These are phyloP conservation scores for Ogataea trehaloabstinens DNA, from an alignment of 805 yeast genomes.

Conservation along the genomic window DNA sequence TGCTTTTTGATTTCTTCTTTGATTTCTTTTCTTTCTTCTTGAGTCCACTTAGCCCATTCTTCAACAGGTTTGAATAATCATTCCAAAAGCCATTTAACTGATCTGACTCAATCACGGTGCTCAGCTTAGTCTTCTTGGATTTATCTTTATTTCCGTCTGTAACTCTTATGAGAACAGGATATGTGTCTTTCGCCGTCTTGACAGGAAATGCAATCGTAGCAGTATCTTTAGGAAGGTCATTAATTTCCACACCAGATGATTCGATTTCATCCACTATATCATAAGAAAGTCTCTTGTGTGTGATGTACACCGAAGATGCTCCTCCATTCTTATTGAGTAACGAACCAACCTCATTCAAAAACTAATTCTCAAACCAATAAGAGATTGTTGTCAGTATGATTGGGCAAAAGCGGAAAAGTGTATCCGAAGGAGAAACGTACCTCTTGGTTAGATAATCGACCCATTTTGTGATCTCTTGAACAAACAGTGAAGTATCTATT, in stretches of 20 bases:
- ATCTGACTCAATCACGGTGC: slow-evolving; percentile 67
- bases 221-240: slow-evolving; percentile 9
- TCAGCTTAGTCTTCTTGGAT: slow-evolving; percentile 53
- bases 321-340: slow-evolving; percentile 22
- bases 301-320: slow-evolving; percentile 53
- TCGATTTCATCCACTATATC: slow-evolving; percentile 20
- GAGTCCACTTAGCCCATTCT: slow-evolving; percentile 71
- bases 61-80: slow-evolving; percentile 66
- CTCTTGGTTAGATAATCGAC: slow-evolving; percentile 21
- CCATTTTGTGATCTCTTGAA: slow-evolving; percentile 10
- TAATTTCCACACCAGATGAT: slow-evolving; percentile 8
- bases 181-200: slow-evolving; percentile 31
- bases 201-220: slow-evolving; percentile 2
- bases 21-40: slow-evolving; percentile 75
- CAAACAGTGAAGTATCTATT: neutral
- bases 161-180: slow-evolving; percentile 67
- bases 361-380: too few species aligned
- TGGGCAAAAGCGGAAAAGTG: too few species aligned
- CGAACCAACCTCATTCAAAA: slow-evolving; percentile 22
- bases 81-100: slow-evolving; percentile 73
- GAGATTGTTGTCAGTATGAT: slow-evolving; percentile 3
- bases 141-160: slow-evolving; percentile 55
- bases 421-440: too few species aligned
- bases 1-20: slow-evolving; percentile 45
- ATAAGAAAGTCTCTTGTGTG: slow-evolving; percentile 52